Conservation (phyloP, 129 eudicot genomes). For the Centaurea solstitialis region DNA sequence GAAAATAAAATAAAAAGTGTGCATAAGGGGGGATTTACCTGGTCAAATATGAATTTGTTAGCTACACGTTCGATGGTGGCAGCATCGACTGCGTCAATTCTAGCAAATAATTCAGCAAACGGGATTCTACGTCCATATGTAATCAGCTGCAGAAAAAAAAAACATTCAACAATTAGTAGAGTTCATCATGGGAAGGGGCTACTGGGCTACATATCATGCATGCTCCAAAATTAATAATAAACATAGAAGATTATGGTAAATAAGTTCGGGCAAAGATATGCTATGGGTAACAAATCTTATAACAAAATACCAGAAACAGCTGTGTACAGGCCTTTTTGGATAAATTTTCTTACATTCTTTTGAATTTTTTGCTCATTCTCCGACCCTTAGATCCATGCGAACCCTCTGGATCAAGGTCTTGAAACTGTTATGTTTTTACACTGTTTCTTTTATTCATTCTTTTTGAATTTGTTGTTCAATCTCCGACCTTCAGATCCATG, state of each 20-base stretch:
- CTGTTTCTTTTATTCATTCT: too few species aligned
- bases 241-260: neutral
- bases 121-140: conserved; percentile 97
- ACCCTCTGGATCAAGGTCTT: too few species aligned
- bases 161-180: neutral
- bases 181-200: neutral
- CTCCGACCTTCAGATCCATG: too few species aligned
- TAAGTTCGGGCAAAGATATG: too few species aligned
- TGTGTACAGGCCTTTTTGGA: too few species aligned
- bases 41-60: conserved; percentile 78
- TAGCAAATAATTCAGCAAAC: conserved; percentile 84
- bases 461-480: too few species aligned
- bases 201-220: neutral
- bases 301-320: too few species aligned
- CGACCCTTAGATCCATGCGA: too few species aligned
- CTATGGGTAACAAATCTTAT: too few species aligned
- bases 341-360: too few species aligned
- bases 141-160: conserved; percentile 56
- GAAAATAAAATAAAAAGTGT: neutral
- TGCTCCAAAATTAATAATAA: neutral
- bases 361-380: too few species aligned
- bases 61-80: conserved; percentile 91
- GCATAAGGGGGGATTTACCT: conserved; percentile 46
- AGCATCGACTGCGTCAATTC: conserved; percentile 89
- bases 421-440: too few species aligned